Evolutionary conservation across 2,329 filamentous ascomycete species (phyloP), one percentile per base, ranked within the genome.

Genomic region (Microascus cirrosus): DNA sequence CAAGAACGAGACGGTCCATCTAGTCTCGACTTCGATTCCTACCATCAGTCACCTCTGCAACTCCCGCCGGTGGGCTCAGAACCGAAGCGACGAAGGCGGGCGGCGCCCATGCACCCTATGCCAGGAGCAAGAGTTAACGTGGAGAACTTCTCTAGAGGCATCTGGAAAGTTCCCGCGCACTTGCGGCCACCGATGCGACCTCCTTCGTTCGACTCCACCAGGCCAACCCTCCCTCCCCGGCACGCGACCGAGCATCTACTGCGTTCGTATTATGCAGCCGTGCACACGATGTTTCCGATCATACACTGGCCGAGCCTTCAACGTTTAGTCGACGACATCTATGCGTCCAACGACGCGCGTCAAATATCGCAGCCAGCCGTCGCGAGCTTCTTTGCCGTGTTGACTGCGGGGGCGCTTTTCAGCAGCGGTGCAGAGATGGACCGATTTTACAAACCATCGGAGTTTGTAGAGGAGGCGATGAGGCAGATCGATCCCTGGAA

Each of bases 231-330:
- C 57, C 94, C 93, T 0, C 77, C 86, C 1, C 86, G 85, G 62
- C 74, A 83, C 32, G 71, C 84, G 24, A 84, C 85, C 32, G 90
- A 95, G 61, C 82, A 82, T 62, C 76, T 96, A 2, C 72, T 96
- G 35, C 79, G 82, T 36, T 80, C 86, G 42, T 99, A 95, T 70
- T 87, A 89, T 64, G 77, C 80, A 45, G 87, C 86, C 7, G 77
- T 90, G 25, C 93, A 97, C 68, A 81, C 84, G 35, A 86, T 89
- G 69, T 86, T 92, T 63, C 94, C 94, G 0, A 84, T 96, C 51
- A 66, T 97, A 11, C 90, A 97, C 69, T 95, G 92, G 88, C 89
- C 90, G 1, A 87, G 82, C 0, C 95, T 97, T 65, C 78, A 86
- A 64, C 78, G 81, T 54, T 82, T 87, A 56, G 87, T 93, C 60